Conservation (phyloP, 2,329 filamentous ascomycete species). For the Rachicladosporium sp. region DNA sequence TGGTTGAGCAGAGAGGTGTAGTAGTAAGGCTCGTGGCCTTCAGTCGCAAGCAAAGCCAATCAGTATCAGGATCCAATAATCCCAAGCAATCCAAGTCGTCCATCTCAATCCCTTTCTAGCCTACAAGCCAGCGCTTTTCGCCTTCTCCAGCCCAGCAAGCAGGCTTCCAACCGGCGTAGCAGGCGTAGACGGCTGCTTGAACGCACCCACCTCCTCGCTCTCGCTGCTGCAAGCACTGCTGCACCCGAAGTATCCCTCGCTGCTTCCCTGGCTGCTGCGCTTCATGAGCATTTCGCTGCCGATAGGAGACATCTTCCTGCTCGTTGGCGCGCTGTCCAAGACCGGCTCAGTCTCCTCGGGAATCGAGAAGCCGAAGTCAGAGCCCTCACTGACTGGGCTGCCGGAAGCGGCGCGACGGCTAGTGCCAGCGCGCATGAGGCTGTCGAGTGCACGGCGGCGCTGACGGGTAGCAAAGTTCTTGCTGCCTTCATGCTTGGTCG, state of each 20-base stretch:
- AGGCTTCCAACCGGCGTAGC: conserved; percentile 75
- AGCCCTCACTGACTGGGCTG: conserved; percentile 64
- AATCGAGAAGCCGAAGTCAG: conserved; percentile 54
- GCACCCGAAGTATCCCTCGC: conserved; percentile 25
- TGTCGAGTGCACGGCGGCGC: conserved; percentile 81
- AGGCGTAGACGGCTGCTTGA: conserved; percentile 25
- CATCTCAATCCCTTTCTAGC: conserved; percentile 44
- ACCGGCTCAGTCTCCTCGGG: conserved; percentile 52
- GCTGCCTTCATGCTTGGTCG: conserved; percentile 86
- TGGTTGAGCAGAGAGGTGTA: too few relatives aligned
- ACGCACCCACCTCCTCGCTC: conserved; percentile 26
- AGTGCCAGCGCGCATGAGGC: conserved; percentile 77
- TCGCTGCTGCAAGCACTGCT: conserved; percentile 67
- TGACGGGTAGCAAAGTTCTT: conserved; percentile 92
- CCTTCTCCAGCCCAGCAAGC: conserved; percentile 60
- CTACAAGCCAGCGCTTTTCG: conserved; percentile 55
- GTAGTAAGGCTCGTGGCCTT: too few relatives aligned
- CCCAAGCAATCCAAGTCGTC: conserved; percentile 27
- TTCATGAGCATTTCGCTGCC: conserved; percentile 27
- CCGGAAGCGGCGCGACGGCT: conserved; percentile 65
- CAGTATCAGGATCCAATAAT: too few relatives aligned
- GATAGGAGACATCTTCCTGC: conserved; percentile 26
- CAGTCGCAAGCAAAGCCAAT: too few relatives aligned
- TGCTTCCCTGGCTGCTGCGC: conserved; percentile 22
- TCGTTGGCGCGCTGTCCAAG: conserved; percentile 22